Percentiles rank a stretch among this genome's conserved stretches.
Conservation (phyloP, 805 yeast species). For the Lachancea sp. region DNA sequence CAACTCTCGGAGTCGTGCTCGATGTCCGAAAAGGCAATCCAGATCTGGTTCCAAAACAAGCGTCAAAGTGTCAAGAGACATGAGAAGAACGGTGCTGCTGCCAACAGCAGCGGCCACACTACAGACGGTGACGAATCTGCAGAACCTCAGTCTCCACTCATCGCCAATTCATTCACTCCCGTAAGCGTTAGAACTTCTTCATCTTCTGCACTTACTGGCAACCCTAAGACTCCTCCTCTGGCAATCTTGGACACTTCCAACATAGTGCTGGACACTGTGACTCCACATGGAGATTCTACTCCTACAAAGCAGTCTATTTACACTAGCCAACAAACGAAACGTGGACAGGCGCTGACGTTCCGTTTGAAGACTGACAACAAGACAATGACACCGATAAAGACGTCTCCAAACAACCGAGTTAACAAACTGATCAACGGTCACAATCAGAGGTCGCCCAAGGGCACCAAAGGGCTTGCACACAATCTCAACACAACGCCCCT, state of each 20-base stretch:
- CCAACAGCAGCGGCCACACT: not conserved
- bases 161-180: slow-evolving; percentile 1
- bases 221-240: slow-evolving; percentile 4
- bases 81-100: slow-evolving; percentile 14
- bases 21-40: slow-evolving; percentile 97
- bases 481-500: not conserved
- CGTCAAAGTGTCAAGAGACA: slow-evolving; percentile 72
- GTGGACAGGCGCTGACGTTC: slow-evolving; percentile 32
- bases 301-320: slow-evolving; percentile 1
- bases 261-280: not conserved
- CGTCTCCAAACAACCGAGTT: slow-evolving; percentile 31
- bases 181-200: not conserved
- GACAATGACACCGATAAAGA: slow-evolving; percentile 26
- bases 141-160: slow-evolving; percentile 1
- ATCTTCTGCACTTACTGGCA: not conserved
- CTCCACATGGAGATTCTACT: not conserved
- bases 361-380: slow-evolving; percentile 28
- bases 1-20: slow-evolving; percentile 75
- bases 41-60: slow-evolving; percentile 96
- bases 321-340: slow-evolving; percentile 2
- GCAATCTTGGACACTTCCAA: slow-evolving; percentile 5
- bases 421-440: slow-evolving; percentile 28
- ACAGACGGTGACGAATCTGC: slow-evolving; percentile 2
- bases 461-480: slow-evolving; percentile 1
- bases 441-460: slow-evolving; percentile 2